Conservation (phyloP, 2,329 filamentous ascomycete species). For the Monilinia vaccinii-corymbosi region DNA sequence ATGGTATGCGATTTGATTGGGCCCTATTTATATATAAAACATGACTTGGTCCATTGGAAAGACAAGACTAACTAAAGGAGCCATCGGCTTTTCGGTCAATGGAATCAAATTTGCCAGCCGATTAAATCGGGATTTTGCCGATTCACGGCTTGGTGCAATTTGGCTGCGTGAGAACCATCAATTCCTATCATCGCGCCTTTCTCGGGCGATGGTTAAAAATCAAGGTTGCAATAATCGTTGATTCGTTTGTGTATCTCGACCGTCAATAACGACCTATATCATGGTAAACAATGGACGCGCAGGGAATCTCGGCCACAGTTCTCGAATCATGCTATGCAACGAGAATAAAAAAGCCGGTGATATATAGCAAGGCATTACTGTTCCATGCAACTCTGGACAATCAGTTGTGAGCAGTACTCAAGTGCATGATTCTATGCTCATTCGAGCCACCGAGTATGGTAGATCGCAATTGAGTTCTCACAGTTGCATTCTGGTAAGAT, state of each 20-base stretch:
- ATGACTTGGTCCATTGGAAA: neutral
- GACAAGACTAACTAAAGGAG: neutral
- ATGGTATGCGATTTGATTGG: constrained; percentile 2
- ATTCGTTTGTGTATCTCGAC: neutral
- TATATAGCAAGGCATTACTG: neutral
- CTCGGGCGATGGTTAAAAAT: neutral
- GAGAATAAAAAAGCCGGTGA: neutral
- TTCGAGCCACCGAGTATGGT: neutral
- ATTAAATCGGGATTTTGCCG: neutral
- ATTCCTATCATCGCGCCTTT: neutral
- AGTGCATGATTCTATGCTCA: neutral
- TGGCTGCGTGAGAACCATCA: neutral
- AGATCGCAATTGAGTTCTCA: constrained; percentile 1
- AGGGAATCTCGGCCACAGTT: neutral
- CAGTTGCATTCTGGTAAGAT: constrained; percentile 2
- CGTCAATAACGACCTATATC: neutral
- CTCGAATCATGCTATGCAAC: neutral
- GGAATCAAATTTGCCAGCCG: neutral
- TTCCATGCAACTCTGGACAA: neutral
- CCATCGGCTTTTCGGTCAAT: neutral
- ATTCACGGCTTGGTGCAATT: neutral
- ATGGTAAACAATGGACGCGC: neutral
- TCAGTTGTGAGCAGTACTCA: neutral
- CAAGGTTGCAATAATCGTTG: neutral
- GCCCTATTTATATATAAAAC: neutral